Percentiles rank a stretch among this genome's conserved stretches.
phyloP scores from a whole-genome alignment of 441 rosid species.

The Brassica balearica region DNA sequence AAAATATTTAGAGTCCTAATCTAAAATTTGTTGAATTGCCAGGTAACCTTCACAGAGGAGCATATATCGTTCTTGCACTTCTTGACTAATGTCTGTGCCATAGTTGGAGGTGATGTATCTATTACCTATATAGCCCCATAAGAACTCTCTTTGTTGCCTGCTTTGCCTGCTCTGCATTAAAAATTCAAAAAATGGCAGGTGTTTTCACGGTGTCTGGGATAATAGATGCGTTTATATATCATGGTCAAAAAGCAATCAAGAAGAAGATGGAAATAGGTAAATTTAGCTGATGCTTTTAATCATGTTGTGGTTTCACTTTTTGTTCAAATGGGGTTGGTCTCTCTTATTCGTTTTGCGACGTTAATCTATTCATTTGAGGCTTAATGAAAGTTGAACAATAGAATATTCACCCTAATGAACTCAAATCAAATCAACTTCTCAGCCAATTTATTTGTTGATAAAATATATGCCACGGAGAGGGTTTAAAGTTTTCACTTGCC shows the following conservation, averaged over 20 bases:
- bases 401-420: too few species aligned
- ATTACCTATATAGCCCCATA: neutral
- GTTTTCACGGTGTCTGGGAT: conserved; percentile 96
- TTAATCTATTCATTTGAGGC: neutral
- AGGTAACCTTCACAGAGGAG: conserved; percentile 84
- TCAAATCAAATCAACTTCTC: too few species aligned
- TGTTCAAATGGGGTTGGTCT: conserved; percentile 6
- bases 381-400: neutral
- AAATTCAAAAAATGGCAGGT: conserved; percentile 49
- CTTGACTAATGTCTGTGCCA: conserved; percentile 88
- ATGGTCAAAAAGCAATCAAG: conserved; percentile 93
- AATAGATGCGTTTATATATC: conserved; percentile 87
- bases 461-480: neutral
- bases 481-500: neutral
- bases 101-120: conserved; percentile 70
- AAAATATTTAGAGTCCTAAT: neutral
- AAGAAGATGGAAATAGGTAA: conserved; percentile 97
- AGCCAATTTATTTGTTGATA: neutral
- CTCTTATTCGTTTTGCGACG: neutral
- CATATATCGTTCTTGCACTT: conserved; percentile 88
- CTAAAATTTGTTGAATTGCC: conserved; percentile 32
- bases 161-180: neutral
- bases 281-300: conserved; percentile 61
- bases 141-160: neutral
- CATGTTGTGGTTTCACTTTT: neutral